Base-by-base conservation (phyloP, 179 eudicot species). In the Spinacia oleracea region DNA sequence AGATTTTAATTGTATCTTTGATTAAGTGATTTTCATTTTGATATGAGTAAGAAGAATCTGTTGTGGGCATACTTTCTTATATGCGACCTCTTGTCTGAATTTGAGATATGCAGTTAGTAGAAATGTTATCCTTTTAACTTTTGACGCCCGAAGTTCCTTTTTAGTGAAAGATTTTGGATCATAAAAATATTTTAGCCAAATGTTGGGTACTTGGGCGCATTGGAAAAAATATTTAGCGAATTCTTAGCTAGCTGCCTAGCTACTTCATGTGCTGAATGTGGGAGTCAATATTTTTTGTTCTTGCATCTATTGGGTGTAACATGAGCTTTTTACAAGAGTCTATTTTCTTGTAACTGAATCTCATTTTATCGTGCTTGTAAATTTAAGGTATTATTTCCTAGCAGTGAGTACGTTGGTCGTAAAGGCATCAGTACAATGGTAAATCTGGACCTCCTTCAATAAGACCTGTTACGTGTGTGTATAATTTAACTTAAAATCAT, bases 361-460 rank as follows among this genome's bases (percentile, higher is more conserved):
- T 9, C 60, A 3, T 43, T 65, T 32, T 34, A 50, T 40, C 53
- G 55, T 32, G 34, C 70, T 35, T 34, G 23, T 53, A 53, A 67
- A 78, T 73, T 83, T 34, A 91, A 96, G 99, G 93, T 92, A 67
- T 82, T 96, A 79, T n/a, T n/a, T n/a, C n/a, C n/a, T n/a, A n/a
- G n/a, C n/a, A n/a, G n/a, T n/a, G n/a, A n/a, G n/a, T n/a, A n/a
- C n/a, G n/a, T n/a, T n/a, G n/a, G n/a, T n/a, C n/a, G n/a, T n/a
- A n/a, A n/a, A n/a, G n/a, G n/a, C n/a, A n/a, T n/a, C n/a, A n/a
- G n/a, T n/a, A n/a, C n/a, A n/a, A n/a, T n/a, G n/a, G n/a, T n/a
- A n/a, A n/a, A n/a, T n/a, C n/a, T n/a, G n/a, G n/a, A n/a, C n/a
- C n/a, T n/a, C n/a, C n/a, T n/a, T n/a, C n/a, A n/a, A n/a, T n/a